Evolutionary conservation across 768 basidiomycete species (phyloP).

Genomic region (Russula sp.): DNA sequence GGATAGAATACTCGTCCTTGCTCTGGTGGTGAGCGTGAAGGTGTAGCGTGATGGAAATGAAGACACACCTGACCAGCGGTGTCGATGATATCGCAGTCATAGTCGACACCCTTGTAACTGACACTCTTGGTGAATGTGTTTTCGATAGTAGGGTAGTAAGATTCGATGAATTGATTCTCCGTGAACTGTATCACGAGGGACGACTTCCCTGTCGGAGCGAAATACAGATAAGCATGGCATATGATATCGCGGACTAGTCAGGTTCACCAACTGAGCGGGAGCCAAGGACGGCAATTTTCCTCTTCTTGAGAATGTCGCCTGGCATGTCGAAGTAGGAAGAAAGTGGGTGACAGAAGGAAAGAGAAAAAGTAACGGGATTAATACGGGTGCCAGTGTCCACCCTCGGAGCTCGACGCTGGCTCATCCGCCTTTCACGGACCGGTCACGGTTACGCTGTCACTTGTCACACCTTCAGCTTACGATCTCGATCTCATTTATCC

Average conservation of each 20-base stretch:
- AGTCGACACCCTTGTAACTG: constrained; percentile 82
- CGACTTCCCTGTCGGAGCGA: constrained; percentile 67
- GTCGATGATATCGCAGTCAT: constrained; percentile 96
- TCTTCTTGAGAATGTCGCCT: constrained; percentile 54
- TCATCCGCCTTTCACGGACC: constrained; percentile 4
- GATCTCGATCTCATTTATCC: too few relatives aligned
- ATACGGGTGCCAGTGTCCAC: constrained; percentile 12
- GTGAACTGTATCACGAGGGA: constrained; percentile 91
- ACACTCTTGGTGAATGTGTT: constrained; percentile 81
- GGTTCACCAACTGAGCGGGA: constrained; percentile 81
- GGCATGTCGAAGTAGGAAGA: constrained; percentile 27
- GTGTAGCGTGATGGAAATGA: constrained; percentile 7
- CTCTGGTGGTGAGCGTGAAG: neutral
- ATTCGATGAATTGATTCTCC: constrained; percentile 85
- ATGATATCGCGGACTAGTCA: constrained; percentile 13
- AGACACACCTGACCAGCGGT: constrained; percentile 87
- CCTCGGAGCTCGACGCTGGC: neutral
- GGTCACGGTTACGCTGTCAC: neutral
- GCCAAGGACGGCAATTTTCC: constrained; percentile 86
- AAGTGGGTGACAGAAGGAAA: neutral
- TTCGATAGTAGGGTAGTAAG: constrained; percentile 96
- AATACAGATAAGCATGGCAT: constrained; percentile 14
- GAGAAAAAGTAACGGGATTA: constrained; percentile 17
- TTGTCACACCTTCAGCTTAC: neutral
- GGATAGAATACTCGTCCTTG: constrained; percentile 93